phyloP scores from a whole-genome alignment of 495 filamentous ascomycete species.

The Mytilinidion resinicola region DNA sequence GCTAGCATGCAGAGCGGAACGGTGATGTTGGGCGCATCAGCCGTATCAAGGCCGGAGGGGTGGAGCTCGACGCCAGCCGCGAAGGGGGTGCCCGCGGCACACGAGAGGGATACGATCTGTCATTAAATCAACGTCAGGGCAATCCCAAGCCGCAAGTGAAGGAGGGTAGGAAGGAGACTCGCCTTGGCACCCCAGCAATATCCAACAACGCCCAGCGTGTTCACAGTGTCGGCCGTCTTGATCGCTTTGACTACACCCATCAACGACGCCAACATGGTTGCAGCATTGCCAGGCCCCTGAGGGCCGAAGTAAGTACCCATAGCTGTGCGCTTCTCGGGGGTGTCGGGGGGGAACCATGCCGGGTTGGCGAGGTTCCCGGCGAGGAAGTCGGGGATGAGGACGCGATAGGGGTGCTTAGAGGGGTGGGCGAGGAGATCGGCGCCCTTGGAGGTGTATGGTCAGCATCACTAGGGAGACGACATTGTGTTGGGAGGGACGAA shows the following conservation, averaged over 20 bases:
- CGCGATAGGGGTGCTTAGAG: constrained; percentile 51
- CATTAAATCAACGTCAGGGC: not conserved
- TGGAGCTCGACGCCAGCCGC: constrained; percentile 63
- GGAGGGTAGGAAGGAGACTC: not conserved
- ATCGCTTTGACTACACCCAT: constrained; percentile 49
- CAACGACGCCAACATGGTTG: constrained; percentile 55
- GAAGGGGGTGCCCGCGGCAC: constrained; percentile 55
- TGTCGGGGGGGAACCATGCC: constrained; percentile 70
- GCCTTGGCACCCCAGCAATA: constrained; percentile 73
- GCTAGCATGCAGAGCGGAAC: constrained; percentile 39
- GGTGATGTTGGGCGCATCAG: constrained; percentile 44
- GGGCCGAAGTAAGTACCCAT: constrained; percentile 69
- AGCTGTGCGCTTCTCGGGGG: constrained; percentile 66
- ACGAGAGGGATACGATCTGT: constrained; percentile 52
- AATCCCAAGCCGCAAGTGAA: not conserved
- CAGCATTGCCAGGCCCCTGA: constrained; percentile 55
- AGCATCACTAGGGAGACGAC: constrained; percentile 10
- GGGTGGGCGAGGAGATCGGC: constrained; percentile 62
- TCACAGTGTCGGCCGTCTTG: constrained; percentile 49
- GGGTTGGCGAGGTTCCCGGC: constrained; percentile 51
- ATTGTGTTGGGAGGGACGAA: not conserved
- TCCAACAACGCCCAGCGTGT: constrained; percentile 72
- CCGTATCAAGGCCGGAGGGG: constrained; percentile 79
- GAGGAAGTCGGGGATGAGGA: constrained; percentile 68
- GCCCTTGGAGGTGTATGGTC: constrained; percentile 38